Conservation (phyloP, 2,329 filamentous ascomycete genomes). For the Fusarium subtropicale region DNA sequence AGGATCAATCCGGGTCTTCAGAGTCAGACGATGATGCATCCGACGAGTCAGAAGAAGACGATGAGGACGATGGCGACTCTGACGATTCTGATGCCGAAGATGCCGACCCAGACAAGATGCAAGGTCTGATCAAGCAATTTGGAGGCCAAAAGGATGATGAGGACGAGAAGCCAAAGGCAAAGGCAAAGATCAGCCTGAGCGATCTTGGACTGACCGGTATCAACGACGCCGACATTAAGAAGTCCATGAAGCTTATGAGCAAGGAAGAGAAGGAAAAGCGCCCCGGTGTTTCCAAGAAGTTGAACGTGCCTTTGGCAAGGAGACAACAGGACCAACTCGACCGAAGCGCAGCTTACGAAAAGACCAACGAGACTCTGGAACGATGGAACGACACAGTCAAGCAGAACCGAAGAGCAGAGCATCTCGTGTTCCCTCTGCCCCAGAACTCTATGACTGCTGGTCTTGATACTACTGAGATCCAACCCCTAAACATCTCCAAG, state of each 20-base stretch:
- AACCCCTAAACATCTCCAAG: constrained; percentile 71
- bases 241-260: constrained; percentile 79
- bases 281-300: constrained; percentile 68
- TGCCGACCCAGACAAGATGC: constrained; percentile 67
- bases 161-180: constrained; percentile 58
- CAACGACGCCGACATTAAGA: constrained; percentile 80
- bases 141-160: constrained; percentile 71
- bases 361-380: constrained; percentile 90
- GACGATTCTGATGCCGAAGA: constrained; percentile 57
- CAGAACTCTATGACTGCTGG: constrained; percentile 74
- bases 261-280: constrained; percentile 67
- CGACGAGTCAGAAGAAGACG: constrained; percentile 57
- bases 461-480: constrained; percentile 71
- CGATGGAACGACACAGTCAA: constrained; percentile 97
- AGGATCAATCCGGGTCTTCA: constrained; percentile 59
- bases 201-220: constrained; percentile 79
- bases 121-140: constrained; percentile 76
- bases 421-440: constrained; percentile 86
- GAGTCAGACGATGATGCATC: constrained; percentile 57
- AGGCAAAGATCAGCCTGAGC: constrained; percentile 77
- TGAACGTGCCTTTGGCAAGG: constrained; percentile 85
- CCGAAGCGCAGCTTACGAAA: constrained; percentile 84
- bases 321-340: constrained; percentile 88
- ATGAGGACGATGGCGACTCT: constrained; percentile 61
- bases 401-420: constrained; percentile 89